phyloP scores from a whole-genome alignment of 345 rosid species.

The Rhodamnia rubescens region DNA sequence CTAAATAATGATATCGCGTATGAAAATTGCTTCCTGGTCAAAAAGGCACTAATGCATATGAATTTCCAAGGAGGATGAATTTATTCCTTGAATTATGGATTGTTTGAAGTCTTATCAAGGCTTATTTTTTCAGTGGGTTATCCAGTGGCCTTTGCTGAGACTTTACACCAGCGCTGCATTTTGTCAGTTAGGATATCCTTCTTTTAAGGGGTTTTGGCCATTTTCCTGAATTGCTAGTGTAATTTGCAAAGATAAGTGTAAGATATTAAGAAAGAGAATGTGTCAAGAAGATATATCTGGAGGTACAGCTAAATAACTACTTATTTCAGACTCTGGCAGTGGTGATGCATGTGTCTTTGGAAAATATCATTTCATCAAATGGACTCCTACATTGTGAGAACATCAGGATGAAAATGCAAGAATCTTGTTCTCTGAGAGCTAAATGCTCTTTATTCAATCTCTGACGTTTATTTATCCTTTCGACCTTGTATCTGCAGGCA shows the following conservation, averaged over 20 bases:
- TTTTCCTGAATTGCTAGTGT: neutral
- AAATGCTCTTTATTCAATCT: neutral
- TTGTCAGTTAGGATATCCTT: neutral
- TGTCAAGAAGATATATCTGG: neutral
- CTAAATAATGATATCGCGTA: neutral
- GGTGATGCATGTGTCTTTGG: neutral
- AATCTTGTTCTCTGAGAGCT: neutral
- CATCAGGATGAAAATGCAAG: neutral
- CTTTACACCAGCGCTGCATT: neutral
- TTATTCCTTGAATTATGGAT: neutral
- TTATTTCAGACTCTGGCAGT: neutral
- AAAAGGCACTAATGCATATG: neutral
- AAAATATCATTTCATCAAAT: neutral
- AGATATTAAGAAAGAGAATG: neutral
- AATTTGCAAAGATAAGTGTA: neutral
- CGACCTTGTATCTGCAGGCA: slow-evolving; percentile 20
- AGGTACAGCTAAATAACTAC: neutral
- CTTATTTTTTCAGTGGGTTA: neutral
- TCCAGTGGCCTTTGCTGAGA: neutral
- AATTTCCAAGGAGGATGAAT: neutral
- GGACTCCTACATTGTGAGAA: neutral
- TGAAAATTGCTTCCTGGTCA: neutral
- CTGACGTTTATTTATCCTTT: neutral
- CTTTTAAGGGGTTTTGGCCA: neutral
- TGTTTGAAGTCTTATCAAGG: neutral